phyloP scores from a whole-genome alignment of 1,284 basidiomycete species.

The Apiotrichum siamense region DNA sequence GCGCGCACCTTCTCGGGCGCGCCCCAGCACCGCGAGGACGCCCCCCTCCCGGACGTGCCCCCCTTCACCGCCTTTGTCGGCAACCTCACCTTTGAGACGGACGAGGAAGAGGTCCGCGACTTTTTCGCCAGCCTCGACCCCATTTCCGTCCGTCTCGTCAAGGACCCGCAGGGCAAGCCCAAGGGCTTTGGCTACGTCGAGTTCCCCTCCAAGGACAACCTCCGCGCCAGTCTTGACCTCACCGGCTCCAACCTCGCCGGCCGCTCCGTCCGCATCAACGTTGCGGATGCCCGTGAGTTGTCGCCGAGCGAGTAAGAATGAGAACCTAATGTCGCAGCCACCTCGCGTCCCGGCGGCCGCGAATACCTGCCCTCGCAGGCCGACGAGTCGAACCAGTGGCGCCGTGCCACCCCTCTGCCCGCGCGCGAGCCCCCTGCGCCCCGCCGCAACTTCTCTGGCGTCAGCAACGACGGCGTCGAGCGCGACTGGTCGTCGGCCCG shows the following conservation, averaged over 20 bases:
- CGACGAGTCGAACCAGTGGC: conserved; percentile 61
- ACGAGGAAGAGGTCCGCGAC: conserved; percentile 70
- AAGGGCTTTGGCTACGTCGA: conserved; percentile 99
- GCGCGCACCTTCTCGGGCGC: conserved; percentile 31
- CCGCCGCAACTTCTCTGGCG: conserved; percentile 30
- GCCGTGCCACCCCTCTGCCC: conserved; percentile 81
- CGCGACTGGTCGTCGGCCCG: conserved; percentile 49
- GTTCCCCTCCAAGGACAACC: conserved; percentile 71
- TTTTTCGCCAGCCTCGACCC: conserved; percentile 66
- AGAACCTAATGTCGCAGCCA: background rate
- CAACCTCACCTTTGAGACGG: conserved; percentile 89
- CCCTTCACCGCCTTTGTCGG: conserved; percentile 96
- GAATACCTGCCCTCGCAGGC: conserved; percentile 46
- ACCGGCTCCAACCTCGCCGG: conserved; percentile 61
- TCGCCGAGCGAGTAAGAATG: conserved; percentile 55
- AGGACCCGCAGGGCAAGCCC: conserved; percentile 80
- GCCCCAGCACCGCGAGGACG: conserved; percentile 69
- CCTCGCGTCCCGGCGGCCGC: conserved; percentile 21
- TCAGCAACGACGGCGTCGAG: conserved; percentile 18
- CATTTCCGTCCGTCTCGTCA: conserved; percentile 86
- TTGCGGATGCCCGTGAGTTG: conserved; percentile 74
- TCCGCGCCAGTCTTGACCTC: conserved; percentile 72
- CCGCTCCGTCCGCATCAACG: conserved; percentile 78
- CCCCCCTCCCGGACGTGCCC: conserved; percentile 87
- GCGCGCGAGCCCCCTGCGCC: conserved; percentile 42